phyloP scores from a whole-genome alignment of 495 filamentous ascomycete genomes.

The Penicillium verhagenii region DNA sequence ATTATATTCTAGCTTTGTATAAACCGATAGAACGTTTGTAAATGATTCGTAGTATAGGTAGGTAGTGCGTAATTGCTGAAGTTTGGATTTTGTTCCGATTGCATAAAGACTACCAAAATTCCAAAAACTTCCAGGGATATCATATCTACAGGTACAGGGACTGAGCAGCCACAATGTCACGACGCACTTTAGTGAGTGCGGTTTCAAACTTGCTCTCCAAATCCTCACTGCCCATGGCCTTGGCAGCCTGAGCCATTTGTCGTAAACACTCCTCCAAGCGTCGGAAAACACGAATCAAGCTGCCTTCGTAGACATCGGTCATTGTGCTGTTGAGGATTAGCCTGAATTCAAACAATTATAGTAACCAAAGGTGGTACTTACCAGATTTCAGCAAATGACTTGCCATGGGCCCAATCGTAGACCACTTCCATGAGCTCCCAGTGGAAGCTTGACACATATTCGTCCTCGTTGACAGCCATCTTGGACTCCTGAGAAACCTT shows the following conservation, averaged over 20 bases:
- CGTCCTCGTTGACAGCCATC: slow-evolving; percentile 83
- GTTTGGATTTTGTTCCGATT: not conserved
- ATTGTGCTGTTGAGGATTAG: slow-evolving; percentile 66
- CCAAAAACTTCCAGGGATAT: not conserved
- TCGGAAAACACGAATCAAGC: slow-evolving; percentile 91
- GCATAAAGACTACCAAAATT: not conserved
- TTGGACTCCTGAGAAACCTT: slow-evolving; percentile 94
- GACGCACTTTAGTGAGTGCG: slow-evolving; percentile 75
- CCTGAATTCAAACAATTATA: not conserved
- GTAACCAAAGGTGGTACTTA: slow-evolving; percentile 43
- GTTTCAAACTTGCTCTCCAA: slow-evolving; percentile 85
- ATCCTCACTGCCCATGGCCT: slow-evolving; percentile 97
- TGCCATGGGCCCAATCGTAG: slow-evolving; percentile 88
- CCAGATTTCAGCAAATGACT: slow-evolving; percentile 93
- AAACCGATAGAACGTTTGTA: too few relatives aligned
- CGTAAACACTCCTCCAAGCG: slow-evolving; percentile 92
- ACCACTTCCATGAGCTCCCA: slow-evolving; percentile 96
- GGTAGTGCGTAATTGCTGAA: not conserved
- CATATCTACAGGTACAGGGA: slow-evolving; percentile 72
- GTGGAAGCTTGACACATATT: slow-evolving; percentile 85
- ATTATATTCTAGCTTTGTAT: too few relatives aligned
- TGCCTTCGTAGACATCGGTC: slow-evolving; percentile 97
- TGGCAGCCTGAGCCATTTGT: slow-evolving; percentile 94
- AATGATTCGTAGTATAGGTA: too few relatives aligned
- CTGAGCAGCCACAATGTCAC: slow-evolving; percentile 93